These are phyloP conservation scores for Anisodus acutangulus DNA, from an alignment of 257 asterid genomes.

Conservation along the genomic window DNA sequence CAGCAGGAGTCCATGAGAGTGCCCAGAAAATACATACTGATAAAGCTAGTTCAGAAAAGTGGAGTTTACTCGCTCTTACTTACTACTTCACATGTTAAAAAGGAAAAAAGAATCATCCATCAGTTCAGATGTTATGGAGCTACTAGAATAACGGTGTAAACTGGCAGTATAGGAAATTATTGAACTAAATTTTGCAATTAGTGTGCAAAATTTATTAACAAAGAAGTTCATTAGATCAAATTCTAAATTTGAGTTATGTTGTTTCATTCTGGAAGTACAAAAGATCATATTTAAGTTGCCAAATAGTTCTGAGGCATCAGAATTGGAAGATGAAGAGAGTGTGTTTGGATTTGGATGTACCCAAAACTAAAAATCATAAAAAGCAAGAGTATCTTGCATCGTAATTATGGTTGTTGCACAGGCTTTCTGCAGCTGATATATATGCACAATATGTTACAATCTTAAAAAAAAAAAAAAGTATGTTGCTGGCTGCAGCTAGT, in stretches of 20 bases:
- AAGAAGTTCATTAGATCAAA: not conserved
- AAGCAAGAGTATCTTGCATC: not conserved
- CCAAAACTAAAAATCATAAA: not conserved
- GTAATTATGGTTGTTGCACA: not conserved
- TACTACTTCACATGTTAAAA: not conserved
- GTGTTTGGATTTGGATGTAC: not conserved
- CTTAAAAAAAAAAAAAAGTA: not conserved
- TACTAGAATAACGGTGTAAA: not conserved
- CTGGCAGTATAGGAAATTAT: not conserved
- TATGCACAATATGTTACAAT: not conserved
- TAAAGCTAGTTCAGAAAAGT: not conserved
- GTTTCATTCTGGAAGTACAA: not conserved
- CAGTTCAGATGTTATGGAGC: conserved; percentile 17
- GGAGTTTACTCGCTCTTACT: conserved; percentile 8
- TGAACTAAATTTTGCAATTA: conserved; percentile 10
- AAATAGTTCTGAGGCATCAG: conserved; percentile 3
- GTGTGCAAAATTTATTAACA: not conserved
- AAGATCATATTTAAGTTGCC: not conserved
- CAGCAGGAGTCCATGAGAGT: not conserved
- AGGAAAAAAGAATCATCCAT: conserved; percentile 22
- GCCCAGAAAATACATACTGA: not conserved
- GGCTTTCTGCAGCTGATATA: conserved; percentile 2
- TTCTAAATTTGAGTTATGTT: conserved; percentile 10
- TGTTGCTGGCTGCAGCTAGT: not conserved
- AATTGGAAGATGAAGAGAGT: conserved; percentile 7